Conservation (phyloP, 345 rosid species). For the Erodium maritimum region DNA sequence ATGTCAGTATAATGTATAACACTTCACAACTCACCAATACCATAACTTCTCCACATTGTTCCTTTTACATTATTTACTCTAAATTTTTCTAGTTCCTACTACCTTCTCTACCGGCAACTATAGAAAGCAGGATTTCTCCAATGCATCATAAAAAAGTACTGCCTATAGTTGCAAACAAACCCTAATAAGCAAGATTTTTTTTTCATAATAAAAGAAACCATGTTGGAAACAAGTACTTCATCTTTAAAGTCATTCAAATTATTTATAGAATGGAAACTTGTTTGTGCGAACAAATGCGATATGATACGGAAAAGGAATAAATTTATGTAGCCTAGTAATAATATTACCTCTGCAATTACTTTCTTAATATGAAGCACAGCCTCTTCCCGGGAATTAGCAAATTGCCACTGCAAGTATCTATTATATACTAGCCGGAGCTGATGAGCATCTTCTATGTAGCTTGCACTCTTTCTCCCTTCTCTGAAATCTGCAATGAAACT, state of each 20-base stretch:
- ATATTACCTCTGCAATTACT: constrained; percentile 66
- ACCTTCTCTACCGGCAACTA: no score
- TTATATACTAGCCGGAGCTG: constrained; percentile 75
- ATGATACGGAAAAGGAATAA: constrained; percentile 56
- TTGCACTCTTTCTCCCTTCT: constrained; percentile 55
- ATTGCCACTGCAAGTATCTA: constrained; percentile 84
- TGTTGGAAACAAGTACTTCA: constrained; percentile 25
- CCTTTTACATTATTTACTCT: no score
- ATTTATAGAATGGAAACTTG: constrained; percentile 81
- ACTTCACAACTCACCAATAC: no score
- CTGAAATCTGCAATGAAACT: constrained; percentile 79
- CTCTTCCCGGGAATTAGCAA: constrained; percentile 65
- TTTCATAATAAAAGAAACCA: no score
- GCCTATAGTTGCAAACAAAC: no score
- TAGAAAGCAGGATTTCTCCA: no score
- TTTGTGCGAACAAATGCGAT: constrained; percentile 48
- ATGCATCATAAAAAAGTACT: no score
- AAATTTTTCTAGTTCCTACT: no score
- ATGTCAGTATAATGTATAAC: constrained; percentile 34
- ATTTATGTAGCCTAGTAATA: background rate
- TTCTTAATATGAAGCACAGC: constrained; percentile 58
- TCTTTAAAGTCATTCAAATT: no score
- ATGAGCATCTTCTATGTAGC: constrained; percentile 79
- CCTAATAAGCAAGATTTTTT: no score
- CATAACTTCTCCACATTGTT: no score